phyloP scores from a whole-genome alignment of 108 stramenopile genomes.

The Skeletonema costatum region DNA sequence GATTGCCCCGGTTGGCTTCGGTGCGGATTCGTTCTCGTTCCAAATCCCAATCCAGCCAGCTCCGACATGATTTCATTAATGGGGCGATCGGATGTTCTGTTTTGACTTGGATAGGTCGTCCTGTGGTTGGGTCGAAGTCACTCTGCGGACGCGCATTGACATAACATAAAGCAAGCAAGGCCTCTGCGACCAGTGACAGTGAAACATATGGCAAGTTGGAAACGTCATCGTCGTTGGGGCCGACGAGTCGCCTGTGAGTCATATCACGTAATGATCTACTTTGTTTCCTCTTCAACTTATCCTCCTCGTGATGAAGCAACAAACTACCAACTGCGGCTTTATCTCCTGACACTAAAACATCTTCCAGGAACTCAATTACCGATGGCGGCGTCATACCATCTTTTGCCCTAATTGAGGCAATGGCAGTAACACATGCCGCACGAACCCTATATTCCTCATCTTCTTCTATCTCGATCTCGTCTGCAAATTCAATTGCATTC shows the following conservation, averaged over 20 bases:
- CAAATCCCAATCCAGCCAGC: constrained; percentile 89
- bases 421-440: constrained; percentile 77
- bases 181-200: constrained; percentile 76
- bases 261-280: constrained; percentile 44
- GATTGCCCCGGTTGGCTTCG: constrained; percentile 43
- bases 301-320: constrained; percentile 72
- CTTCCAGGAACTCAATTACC: constrained; percentile 70
- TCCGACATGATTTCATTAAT: constrained; percentile 59
- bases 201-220: constrained; percentile 64
- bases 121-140: constrained; percentile 74
- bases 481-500: constrained; percentile 69
- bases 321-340: constrained; percentile 65
- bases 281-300: constrained; percentile 50
- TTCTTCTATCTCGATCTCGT: constrained; percentile 84
- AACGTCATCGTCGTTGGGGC: constrained; percentile 51
- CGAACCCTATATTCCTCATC: constrained; percentile 87
- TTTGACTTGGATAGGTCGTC: constrained; percentile 59
- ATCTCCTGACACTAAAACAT: constrained; percentile 72
- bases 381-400: constrained; percentile 79
- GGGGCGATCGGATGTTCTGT: constrained; percentile 74
- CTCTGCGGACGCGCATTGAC: constrained; percentile 71
- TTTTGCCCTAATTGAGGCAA: constrained; percentile 80
- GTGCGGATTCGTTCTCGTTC: constrained; percentile 63
- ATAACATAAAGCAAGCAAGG: constrained; percentile 77
- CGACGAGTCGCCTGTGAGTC: constrained; percentile 37